Conservation (phyloP, 345 rosid genomes). For the Moricandia moricandioides region DNA sequence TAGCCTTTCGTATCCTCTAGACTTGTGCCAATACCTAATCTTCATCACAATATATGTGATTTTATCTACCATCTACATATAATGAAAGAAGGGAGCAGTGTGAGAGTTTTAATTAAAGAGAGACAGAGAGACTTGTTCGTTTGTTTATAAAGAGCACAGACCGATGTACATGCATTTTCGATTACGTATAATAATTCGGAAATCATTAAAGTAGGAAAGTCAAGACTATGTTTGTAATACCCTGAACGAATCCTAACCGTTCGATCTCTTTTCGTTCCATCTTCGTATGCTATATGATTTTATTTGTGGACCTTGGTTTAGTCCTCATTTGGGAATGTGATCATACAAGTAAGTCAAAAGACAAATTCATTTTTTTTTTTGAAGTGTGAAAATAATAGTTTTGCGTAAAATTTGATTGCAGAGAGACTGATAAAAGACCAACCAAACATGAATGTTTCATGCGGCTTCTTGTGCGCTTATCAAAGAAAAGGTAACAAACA, state of each 20-base stretch:
- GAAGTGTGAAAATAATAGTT: background rate
- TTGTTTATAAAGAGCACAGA: slow-evolving; percentile 31
- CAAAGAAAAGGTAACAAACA: background rate
- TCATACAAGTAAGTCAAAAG: too few species aligned
- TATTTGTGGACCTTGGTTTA: too few species aligned
- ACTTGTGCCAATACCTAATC: slow-evolving; percentile 44
- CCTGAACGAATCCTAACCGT: background rate
- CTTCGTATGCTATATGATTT: too few species aligned
- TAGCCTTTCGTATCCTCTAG: slow-evolving; percentile 49
- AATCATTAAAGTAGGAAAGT: background rate
- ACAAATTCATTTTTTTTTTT: too few species aligned
- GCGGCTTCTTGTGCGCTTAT: slow-evolving; percentile 12
- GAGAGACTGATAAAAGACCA: background rate
- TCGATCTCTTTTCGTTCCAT: slow-evolving; percentile 1
- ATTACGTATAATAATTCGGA: background rate
- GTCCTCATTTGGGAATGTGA: too few species aligned
- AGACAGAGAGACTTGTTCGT: slow-evolving; percentile 7
- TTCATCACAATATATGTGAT: background rate
- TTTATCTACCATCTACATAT: background rate
- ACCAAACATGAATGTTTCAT: slow-evolving; percentile 12
- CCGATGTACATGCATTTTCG: slow-evolving; percentile 7
- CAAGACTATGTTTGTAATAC: background rate
- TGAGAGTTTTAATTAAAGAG: slow-evolving; percentile 16
- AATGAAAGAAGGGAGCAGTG: slow-evolving; percentile 2
- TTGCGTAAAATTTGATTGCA: background rate